Evolutionary conservation across 805 yeast genomes (phyloP).

Genomic region (Teunomyces cretensis): DNA sequence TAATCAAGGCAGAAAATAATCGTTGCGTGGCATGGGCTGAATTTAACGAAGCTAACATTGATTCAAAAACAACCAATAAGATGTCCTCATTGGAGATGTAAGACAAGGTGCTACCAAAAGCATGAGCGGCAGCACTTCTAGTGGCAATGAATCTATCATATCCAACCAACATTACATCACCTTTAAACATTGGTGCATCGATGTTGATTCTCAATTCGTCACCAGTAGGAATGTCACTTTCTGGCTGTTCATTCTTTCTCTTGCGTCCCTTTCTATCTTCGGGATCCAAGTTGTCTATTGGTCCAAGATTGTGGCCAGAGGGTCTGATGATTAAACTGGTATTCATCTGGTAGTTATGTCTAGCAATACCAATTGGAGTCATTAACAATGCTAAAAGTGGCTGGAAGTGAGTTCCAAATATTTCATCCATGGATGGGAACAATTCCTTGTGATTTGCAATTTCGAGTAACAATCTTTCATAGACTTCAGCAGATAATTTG

Average conservation of each 20-base stretch:
- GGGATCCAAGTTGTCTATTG: conserved; percentile 12
- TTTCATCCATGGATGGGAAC: conserved; percentile 47
- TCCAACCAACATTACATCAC: conserved; percentile 87
- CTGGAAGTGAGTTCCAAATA: conserved; percentile 55
- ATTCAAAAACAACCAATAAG: conserved; percentile 37
- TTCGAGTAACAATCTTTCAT: conserved; percentile 53
- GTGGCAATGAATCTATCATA: conserved; percentile 70
- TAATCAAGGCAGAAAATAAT: conserved; percentile 61
- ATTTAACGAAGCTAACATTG: conserved; percentile 42
- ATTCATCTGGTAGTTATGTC: conserved; percentile 85
- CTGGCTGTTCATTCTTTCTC: conserved; percentile 34
- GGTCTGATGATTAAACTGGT: conserved; percentile 73
- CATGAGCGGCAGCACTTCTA: conserved; percentile 71
- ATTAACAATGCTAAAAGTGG: conserved; percentile 67
- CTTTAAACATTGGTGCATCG: conserved; percentile 88
- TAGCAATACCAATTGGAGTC: conserved; percentile 94
- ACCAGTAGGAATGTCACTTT: conserved; percentile 40
- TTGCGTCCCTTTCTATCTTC: conserved; percentile 46
- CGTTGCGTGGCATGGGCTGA: conserved; percentile 81
- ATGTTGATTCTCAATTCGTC: conserved; percentile 72
- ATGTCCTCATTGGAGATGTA: conserved; percentile 41
- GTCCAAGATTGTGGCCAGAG: conserved; percentile 54
- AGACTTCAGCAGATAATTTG: conserved; percentile 60
- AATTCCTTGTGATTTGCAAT: conserved; percentile 25
- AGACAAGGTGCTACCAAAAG: conserved; percentile 68